Evolutionary conservation across 352 stramenopile species (phyloP).

Genomic region (Pythium brassicae): DNA sequence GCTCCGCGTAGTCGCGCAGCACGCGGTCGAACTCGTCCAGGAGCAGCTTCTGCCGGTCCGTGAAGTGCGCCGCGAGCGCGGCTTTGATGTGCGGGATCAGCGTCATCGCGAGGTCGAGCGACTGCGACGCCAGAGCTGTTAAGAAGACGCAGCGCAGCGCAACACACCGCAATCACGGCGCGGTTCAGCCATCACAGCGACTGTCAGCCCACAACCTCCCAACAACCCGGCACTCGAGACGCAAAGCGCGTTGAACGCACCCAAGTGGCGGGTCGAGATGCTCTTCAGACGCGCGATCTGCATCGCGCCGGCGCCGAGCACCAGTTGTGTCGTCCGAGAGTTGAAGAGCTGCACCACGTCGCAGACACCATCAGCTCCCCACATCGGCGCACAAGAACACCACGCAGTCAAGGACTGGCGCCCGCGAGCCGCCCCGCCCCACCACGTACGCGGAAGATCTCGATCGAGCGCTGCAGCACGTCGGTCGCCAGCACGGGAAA

Average conservation of each 20-base stretch:
- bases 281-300: constrained; percentile 95
- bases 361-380: constrained; percentile 2
- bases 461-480: constrained; percentile 90
- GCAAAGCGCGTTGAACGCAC: constrained; percentile 20
- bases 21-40: constrained; percentile 95
- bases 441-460: constrained; percentile 78
- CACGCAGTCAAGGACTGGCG: no score
- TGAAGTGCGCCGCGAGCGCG: constrained; percentile 93
- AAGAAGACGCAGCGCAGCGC: no score
- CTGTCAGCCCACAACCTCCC: no score
- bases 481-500: constrained; percentile 94
- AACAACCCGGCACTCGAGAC: no score
- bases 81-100: constrained; percentile 95
- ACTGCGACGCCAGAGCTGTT: constrained; percentile 94
- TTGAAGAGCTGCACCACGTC: constrained; percentile 91
- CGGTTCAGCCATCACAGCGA: no score
- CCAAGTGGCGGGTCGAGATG: constrained; percentile 95
- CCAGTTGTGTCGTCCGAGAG: constrained; percentile 93
- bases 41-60: constrained; percentile 94
- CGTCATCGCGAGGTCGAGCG: constrained; percentile 91
- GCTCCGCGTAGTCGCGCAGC: constrained; percentile 92
- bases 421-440: no score
- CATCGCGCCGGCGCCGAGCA: constrained; percentile 95
- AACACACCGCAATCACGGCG: no score
- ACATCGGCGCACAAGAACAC: background rate